Base-by-base conservation (phyloP, 2,329 filamentous ascomycete species). In the Aschersonia sp. region DNA sequence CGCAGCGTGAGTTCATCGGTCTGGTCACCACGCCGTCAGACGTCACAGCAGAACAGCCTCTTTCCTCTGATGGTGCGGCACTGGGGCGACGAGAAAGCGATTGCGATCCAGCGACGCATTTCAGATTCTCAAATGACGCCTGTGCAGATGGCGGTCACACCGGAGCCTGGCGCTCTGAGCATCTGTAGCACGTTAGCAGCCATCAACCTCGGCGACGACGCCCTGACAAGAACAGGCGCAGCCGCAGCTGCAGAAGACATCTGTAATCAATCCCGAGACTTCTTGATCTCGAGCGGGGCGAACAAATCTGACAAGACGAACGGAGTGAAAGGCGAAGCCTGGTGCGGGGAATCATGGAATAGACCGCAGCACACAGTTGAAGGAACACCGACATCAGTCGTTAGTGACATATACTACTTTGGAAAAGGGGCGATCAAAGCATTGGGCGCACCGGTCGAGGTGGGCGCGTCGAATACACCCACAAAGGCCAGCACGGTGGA, bases 11-110 rank as follows among this genome's bases (percentile, higher is more conserved):
- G 65, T 1, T 51, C 62, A 5, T 79, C 77, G 0, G 60, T 64
- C 29, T 80, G 75, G 76, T 76, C 72, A 4, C 70, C 72, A 20
- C 20, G 20, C 3, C 64, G 61, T 9, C 63, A 63, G 2, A 55
- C 56, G 3, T 61, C 63, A 3, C 51, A 58, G 1, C 55, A 62
- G 1, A 68, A 65, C 42, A 62, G 66, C 4, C 51, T 78, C 2
- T 61, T 70, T 29, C 60, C 64, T 6, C 64, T 75, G 42, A 65
- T 76, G 29, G 63, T 69, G 44, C 64, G 65, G 28, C 67, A 76
- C 54, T 78, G 67, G 75, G 73, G 72, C 0, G 53, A 60, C 3
- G 56, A 63, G 9, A 69, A 66, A 5, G 72, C 72, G 4, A 60
- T 59, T 10, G 46, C 45, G 1, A 44, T 49, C 5, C 50, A 49